Percentiles rank a stretch among this genome's conserved stretches.
phyloP scores from a whole-genome alignment of 768 basidiomycete species.

The Pluteus cervinus region DNA sequence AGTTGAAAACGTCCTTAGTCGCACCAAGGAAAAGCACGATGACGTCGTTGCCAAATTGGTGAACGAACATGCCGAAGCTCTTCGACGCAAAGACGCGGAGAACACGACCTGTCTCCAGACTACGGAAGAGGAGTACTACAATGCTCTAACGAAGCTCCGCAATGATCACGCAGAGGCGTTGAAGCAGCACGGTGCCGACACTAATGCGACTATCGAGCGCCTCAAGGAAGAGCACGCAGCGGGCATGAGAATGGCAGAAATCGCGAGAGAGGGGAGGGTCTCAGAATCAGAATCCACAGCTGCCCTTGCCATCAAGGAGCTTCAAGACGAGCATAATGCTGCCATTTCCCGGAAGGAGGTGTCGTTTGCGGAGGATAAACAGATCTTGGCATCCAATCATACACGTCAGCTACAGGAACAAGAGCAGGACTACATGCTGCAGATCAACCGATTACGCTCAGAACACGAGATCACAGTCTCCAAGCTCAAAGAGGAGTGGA shows the following conservation, averaged over 20 bases:
- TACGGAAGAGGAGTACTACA: conserved; percentile 80
- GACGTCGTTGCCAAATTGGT: conserved; percentile 38
- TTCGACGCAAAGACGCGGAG: conserved; percentile 60
- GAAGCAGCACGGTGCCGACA: conserved; percentile 54
- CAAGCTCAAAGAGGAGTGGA: conserved; percentile 49
- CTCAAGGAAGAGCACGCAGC: conserved; percentile 73
- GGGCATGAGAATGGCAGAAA: conserved; percentile 68
- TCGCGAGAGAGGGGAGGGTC: conserved; percentile 66
- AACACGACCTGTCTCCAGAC: conserved; percentile 50
- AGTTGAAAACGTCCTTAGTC: conserved; percentile 42
- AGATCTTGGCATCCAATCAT: conserved; percentile 62
- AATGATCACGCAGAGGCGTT: conserved; percentile 63
- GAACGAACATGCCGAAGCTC: conserved; percentile 46
- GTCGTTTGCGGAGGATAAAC: conserved; percentile 58
- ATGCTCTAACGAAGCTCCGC: conserved; percentile 72
- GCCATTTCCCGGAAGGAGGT: conserved; percentile 63
- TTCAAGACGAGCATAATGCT: conserved; percentile 69
- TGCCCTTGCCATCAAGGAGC: conserved; percentile 49
- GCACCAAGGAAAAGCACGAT: conserved; percentile 49
- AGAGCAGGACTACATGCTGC: conserved; percentile 54
- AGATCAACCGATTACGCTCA: conserved; percentile 52
- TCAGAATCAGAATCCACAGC: conserved; percentile 70
- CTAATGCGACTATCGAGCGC: conserved; percentile 57
- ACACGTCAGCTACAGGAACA: conserved; percentile 42
- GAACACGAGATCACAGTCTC: conserved; percentile 52